Conservation (phyloP, 163 green algal species). For the Scenedesmus sp. region DNA sequence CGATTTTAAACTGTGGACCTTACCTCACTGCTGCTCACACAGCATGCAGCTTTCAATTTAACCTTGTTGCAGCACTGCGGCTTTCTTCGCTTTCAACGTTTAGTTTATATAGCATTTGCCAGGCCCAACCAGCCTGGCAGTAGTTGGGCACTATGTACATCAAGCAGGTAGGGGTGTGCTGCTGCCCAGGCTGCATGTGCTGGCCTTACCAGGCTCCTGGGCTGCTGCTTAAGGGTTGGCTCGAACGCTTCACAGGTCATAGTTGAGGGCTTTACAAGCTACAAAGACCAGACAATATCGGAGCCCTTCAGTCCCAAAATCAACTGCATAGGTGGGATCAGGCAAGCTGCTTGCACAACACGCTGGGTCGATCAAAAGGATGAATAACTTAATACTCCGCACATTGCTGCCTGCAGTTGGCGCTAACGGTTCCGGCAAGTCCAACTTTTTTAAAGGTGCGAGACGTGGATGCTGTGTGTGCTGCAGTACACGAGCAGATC, state of each 20-base stretch:
- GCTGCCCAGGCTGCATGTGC: neutral
- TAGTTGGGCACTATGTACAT: constrained; percentile 63
- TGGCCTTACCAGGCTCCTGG: neutral
- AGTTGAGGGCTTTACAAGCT: constrained; percentile 98
- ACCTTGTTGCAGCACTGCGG: neutral
- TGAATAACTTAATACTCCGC: neutral
- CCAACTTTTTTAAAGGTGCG: constrained; percentile 98
- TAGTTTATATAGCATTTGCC: neutral
- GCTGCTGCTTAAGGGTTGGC: neutral
- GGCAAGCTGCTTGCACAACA: neutral
- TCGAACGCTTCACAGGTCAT: constrained; percentile 78
- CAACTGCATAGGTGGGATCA: constrained; percentile 78
- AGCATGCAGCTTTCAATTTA: neutral
- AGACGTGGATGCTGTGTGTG: neutral
- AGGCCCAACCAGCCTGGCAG: neutral
- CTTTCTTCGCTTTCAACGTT: neutral
- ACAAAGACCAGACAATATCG: constrained; percentile 93
- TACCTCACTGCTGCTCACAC: constrained; percentile 14
- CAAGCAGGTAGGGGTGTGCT: constrained; percentile 62
- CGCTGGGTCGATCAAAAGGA: neutral
- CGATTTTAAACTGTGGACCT: neutral
- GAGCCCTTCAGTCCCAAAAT: constrained; percentile 92
- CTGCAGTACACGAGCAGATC: neutral
- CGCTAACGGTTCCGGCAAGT: constrained; percentile 98
- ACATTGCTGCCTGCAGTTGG: constrained; percentile 80